Evolutionary conservation across 2,329 filamentous ascomycete species (phyloP).

Genomic region (Cryphonectria radicalis): DNA sequence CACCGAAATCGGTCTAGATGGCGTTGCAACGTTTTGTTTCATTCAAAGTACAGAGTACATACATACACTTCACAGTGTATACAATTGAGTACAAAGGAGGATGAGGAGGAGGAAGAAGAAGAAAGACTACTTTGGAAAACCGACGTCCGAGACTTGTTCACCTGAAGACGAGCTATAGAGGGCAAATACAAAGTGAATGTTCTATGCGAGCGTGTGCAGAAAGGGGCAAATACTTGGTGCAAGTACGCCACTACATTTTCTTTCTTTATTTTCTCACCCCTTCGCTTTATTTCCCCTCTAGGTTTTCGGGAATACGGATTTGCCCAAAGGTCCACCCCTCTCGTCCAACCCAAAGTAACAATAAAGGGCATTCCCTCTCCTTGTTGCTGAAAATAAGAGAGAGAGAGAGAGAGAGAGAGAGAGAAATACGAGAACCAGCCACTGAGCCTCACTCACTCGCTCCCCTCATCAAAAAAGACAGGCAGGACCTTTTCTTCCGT

Average conservation of each 20-base stretch:
- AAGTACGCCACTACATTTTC: not conserved
- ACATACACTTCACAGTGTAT: not conserved
- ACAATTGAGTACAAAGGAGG: not conserved
- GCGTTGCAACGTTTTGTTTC: not conserved
- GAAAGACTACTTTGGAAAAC: not conserved
- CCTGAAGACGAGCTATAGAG: not conserved
- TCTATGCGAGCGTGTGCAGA: no score
- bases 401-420: no score
- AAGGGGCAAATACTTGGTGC: not conserved
- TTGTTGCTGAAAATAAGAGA: not conserved
- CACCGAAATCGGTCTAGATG: not conserved
- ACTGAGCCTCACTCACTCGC: not conserved
- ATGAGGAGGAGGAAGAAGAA: not conserved
- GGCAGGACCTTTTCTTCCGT: not conserved
- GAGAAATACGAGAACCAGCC: not conserved
- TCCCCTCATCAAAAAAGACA: no score
- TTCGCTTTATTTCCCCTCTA: not conserved
- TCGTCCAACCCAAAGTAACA: not conserved
- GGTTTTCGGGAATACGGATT: not conserved
- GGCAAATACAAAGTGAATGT: not conserved
- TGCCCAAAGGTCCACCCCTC: not conserved
- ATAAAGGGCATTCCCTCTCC: not conserved
- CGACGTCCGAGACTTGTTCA: not conserved
- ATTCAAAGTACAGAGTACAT: not conserved
- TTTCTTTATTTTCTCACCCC: not conserved